phyloP scores from a whole-genome alignment of 192 early-diverging fungal genomes.

The Coemansia sp. region DNA sequence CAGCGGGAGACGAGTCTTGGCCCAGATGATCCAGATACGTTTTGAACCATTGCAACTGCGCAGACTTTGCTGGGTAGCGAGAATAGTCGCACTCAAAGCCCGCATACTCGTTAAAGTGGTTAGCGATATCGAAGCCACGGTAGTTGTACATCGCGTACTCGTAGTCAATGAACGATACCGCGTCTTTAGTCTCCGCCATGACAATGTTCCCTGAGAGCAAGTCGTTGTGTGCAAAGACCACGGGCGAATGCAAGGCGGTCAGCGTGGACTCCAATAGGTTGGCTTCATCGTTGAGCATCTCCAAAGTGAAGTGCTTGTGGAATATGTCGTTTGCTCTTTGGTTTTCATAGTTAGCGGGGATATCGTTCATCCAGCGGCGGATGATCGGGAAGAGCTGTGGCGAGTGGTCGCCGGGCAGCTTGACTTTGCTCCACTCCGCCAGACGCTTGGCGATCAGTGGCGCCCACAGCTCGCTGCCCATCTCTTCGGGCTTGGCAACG shows the following conservation, averaged over 20 bases:
- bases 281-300: conserved; percentile 47
- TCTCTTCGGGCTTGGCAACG: conserved; percentile 71
- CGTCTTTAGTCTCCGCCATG: conserved; percentile 46
- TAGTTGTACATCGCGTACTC: conserved; percentile 87
- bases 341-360: conserved; percentile 34
- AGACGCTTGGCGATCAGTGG: conserved; percentile 75
- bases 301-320: conserved; percentile 29
- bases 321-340: conserved; percentile 27
- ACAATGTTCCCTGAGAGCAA: conserved; percentile 91
- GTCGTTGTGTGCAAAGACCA: conserved; percentile 95
- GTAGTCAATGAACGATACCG: conserved; percentile 88
- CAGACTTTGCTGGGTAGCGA: conserved; percentile 73
- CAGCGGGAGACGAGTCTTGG: conserved; percentile 52
- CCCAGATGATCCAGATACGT: conserved; percentile 63
- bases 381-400: conserved; percentile 45
- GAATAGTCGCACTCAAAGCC: conserved; percentile 95
- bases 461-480: conserved; percentile 74
- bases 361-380: conserved; percentile 44
- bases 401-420: conserved; percentile 51
- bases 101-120: conserved; percentile 95
- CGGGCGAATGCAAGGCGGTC: conserved; percentile 66
- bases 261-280: conserved; percentile 60
- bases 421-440: conserved; percentile 81
- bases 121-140: conserved; percentile 94
- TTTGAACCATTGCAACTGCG: conserved; percentile 77